Conservation (phyloP, 768 basidiomycete species). For the Russula sp. region DNA sequence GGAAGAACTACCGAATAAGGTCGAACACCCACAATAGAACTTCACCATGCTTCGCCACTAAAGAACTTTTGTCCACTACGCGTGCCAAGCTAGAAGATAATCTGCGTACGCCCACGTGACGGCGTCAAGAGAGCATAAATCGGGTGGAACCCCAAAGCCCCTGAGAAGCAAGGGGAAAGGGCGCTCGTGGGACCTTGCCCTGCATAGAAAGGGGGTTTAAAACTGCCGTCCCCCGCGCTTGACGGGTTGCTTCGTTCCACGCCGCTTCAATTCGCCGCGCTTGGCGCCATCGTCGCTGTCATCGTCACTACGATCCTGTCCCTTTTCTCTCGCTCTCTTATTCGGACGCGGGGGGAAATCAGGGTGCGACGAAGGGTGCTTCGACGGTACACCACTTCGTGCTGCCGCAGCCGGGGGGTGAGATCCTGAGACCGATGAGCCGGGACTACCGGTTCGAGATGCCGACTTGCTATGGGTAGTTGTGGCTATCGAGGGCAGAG, state of each 20-base stretch:
- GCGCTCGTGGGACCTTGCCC: background rate
- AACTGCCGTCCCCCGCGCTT: conserved; percentile 73
- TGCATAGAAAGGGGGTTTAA: conserved; percentile 33
- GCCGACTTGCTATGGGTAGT: background rate
- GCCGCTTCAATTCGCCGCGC: conserved; percentile 37
- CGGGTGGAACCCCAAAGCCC: background rate
- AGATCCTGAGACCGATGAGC: conserved; percentile 4
- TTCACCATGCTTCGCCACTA: background rate
- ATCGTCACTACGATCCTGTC: conserved; percentile 37
- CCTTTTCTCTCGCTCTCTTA: conserved; percentile 39
- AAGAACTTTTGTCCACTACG: background rate
- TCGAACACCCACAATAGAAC: conserved; percentile 9
- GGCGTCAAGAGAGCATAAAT: background rate
- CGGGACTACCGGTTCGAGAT: background rate
- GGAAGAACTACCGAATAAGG: conserved; percentile 14
- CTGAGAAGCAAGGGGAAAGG: background rate
- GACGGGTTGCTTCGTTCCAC: conserved; percentile 65
- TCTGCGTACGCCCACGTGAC: conserved; percentile 4
- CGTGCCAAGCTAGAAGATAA: background rate
- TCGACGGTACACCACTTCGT: conserved; percentile 4
- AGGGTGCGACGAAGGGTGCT: conserved; percentile 34
- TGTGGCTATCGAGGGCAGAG: background rate
- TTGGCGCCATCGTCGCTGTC: conserved; percentile 55
- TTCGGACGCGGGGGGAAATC: conserved; percentile 43
- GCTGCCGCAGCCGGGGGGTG: conserved; percentile 1